Conservation (phyloP, 495 filamentous ascomycete genomes). For the Neohortaea acidophila region DNA sequence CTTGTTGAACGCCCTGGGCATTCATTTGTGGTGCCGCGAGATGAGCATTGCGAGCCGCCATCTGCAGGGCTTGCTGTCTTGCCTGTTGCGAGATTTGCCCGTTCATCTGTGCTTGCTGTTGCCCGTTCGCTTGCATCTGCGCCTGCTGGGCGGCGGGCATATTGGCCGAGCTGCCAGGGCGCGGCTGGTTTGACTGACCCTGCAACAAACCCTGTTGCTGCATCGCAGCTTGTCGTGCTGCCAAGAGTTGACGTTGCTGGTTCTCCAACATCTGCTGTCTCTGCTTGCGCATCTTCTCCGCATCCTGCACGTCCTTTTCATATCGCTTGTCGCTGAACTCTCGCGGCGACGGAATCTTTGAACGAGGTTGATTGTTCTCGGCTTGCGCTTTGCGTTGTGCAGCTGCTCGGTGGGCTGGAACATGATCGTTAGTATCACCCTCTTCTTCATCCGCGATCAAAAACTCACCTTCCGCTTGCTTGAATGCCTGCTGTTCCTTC, state of each 20-base stretch:
- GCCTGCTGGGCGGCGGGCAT: constrained; percentile 6
- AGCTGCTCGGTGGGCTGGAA: constrained; percentile 27
- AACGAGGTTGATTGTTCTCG: constrained; percentile 25
- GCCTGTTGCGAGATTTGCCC: constrained; percentile 15
- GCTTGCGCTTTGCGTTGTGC: constrained; percentile 17
- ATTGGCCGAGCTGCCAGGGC: constrained; percentile 5
- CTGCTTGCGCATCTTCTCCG: constrained; percentile 56
- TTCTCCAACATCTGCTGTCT: constrained; percentile 46
- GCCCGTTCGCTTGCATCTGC: constrained; percentile 12
- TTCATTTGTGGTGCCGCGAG: constrained; percentile 36
- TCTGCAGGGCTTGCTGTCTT: constrained; percentile 12
- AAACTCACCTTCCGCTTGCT: constrained; percentile 63
- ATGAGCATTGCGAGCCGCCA: constrained; percentile 28
- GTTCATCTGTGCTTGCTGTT: constrained; percentile 14
- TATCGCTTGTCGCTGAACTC: constrained; percentile 79
- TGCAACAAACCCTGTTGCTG: constrained; percentile 2
- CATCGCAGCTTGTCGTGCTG: constrained; percentile 5
- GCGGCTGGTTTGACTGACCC: constrained; percentile 8
- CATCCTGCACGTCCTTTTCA: constrained; percentile 64
- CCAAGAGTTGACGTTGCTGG: constrained; percentile 24
- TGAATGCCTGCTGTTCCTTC: constrained; percentile 66
- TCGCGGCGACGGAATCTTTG: constrained; percentile 54
- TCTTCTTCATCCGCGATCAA: not conserved
- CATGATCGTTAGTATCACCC: constrained; percentile 3
- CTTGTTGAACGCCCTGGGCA: constrained; percentile 55